Evolutionary conservation across 2,329 filamentous ascomycete species (phyloP), one percentile per base, ranked within the genome.

Genomic region (Penicillium fuscoglaucum): DNA sequence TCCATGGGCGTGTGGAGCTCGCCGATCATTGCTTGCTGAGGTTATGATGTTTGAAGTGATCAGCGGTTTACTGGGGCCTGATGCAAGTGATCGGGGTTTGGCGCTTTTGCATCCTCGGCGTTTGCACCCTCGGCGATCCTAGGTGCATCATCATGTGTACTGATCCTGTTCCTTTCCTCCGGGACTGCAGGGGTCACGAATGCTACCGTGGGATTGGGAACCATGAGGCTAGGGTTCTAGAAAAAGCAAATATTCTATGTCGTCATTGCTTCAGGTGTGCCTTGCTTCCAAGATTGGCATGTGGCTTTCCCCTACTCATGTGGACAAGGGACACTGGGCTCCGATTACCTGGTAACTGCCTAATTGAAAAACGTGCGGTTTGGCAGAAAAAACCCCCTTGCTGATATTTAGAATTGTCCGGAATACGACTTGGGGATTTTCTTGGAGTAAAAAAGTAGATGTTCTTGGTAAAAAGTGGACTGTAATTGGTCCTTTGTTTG

Each of bases 161-260:
- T 29, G 43, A 35, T 50, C 28, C 31, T 52, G 39, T 17, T 26
- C 31, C 33, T 45, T 33, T 49, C n/a, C 9, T 17, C 28, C 26
- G 52, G 37, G 4, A 7, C 15, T 26, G 17, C 52, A 49, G 19
- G 35, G 35, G 21, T 19, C 17, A 15, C 7, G 9, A 43, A 28
- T 54, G 9, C 28, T 48, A 48, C 43, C 21, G 44, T 57, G 28
- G 49, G n/a, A 48, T 57, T 24, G 35, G 50, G 50, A 40, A 4
- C 48, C 43, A 48, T 46, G 35, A 43, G 50, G 44, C 28, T 29
- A 41, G 28, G 26, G 13, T 24, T 19, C 17, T 13, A 19, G 31
- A 52, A 57, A 44, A 58, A 54, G 37, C 37, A 58, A 48, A 29
- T 19, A 31, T 48, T 10, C 3, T 29, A 55, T 55, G 46, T 6